A percentile compares a stretch with the other conserved stretches of the same genome.
Conservation (phyloP, 208 protist genomes). For the Entamoeba histolytica region DNA sequence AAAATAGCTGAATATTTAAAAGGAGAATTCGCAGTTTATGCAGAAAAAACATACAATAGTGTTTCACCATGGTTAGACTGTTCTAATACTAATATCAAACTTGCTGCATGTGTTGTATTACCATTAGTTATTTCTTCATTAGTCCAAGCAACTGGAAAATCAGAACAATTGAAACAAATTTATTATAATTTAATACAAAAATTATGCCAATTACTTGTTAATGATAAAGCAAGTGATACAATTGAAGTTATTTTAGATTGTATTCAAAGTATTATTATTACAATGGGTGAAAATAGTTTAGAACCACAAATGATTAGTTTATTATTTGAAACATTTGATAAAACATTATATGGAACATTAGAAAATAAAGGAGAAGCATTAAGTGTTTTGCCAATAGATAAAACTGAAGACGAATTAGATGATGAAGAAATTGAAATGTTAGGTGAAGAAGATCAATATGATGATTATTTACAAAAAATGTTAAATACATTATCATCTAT, state of each 20-base stretch:
- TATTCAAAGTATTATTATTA: neutral
- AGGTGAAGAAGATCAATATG: neutral
- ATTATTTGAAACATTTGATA: neutral
- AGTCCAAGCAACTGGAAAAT: neutral
- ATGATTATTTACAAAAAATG: neutral
- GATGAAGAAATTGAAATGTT: neutral
- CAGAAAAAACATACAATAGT: neutral
- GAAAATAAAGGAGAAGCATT: neutral
- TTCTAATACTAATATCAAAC: neutral
- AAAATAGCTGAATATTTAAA: neutral
- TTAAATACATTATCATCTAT: neutral
- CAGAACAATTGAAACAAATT: neutral
- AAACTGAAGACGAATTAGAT: neutral
- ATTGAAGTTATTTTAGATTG: neutral
- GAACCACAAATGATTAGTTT: neutral
- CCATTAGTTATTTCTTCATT: neutral
- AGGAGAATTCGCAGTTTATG: neutral
- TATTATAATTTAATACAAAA: neutral
- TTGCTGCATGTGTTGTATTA: neutral
- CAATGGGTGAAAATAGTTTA: neutral
- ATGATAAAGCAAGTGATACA: neutral
- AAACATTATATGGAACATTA: neutral
- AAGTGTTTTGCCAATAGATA: neutral
- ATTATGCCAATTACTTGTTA: neutral
- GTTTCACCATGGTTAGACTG: neutral